These are phyloP conservation scores for Flaveria robusta DNA, from an alignment of 129 eudicot species.

Conservation along the genomic window DNA sequence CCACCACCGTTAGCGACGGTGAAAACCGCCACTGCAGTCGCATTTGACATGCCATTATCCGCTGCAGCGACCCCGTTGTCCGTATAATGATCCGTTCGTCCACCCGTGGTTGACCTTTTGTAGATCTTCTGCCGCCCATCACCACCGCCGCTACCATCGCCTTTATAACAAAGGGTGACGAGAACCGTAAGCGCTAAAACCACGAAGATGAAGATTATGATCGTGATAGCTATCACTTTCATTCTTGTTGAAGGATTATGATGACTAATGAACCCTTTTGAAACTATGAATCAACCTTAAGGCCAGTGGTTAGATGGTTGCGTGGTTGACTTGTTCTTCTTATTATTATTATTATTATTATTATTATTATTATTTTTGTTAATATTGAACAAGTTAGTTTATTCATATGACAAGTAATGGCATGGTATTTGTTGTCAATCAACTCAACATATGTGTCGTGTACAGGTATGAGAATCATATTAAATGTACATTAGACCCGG, in stretches of 20 bases:
- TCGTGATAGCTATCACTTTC: constrained; percentile 20
- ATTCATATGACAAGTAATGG: constrained; percentile 25
- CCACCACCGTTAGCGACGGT: constrained; percentile 13
- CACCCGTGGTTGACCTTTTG: neutral
- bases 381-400: neutral
- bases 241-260: constrained; percentile 17
- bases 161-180: constrained; percentile 27
- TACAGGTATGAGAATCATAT: neutral
- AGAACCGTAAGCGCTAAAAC: constrained; percentile 26
- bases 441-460: constrained; percentile 13
- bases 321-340: constrained; percentile 21
- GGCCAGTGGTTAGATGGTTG: neutral
- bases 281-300: constrained; percentile 23
- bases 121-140: neutral
- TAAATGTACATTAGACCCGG: too few relatives aligned
- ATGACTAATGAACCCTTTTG: constrained; percentile 10
- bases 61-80: neutral
- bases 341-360: neutral
- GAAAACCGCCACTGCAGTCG: constrained; percentile 11
- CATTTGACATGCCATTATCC: constrained; percentile 4
- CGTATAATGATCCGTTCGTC: constrained; percentile 24
- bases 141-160: neutral
- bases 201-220: constrained; percentile 30
- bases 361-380: neutral
- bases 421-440: constrained; percentile 23